A percentile compares a stretch with the other conserved stretches of the same genome.
Evolutionary conservation across 2,329 filamentous ascomycete species (phyloP).

Genomic region (Epichloe aotearoae): DNA sequence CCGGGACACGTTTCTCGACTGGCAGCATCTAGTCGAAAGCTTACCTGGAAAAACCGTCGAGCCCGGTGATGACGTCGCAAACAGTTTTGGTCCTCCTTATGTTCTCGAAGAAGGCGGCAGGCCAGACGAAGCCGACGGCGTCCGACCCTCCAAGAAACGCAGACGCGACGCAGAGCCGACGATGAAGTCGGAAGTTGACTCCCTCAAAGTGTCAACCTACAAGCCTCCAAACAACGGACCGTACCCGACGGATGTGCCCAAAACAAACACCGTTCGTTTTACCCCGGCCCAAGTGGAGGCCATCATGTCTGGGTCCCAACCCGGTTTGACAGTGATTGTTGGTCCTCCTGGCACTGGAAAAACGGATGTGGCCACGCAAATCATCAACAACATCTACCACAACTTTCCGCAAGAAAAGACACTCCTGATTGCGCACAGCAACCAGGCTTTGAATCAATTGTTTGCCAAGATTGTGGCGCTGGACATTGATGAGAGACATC

Average conservation of each 20-base stretch:
- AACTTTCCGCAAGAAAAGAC: constrained; percentile 92
- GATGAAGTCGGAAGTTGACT: constrained; percentile 48
- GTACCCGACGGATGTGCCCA: constrained; percentile 74
- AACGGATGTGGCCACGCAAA: constrained; percentile 96
- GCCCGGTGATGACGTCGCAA: constrained; percentile 54
- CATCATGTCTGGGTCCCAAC: constrained; percentile 85
- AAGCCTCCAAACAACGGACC: constrained; percentile 79
- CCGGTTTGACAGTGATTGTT: constrained; percentile 84
- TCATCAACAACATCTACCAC: constrained; percentile 98
- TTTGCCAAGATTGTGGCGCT: constrained; percentile 97
- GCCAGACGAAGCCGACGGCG: constrained; percentile 32
- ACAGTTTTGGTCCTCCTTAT: constrained; percentile 78
- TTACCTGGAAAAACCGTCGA: constrained; percentile 80
- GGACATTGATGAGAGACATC: constrained; percentile 89
- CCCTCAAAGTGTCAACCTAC: constrained; percentile 77
- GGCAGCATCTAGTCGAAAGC: constrained; percentile 85
- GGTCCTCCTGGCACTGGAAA: constrained; percentile 95
- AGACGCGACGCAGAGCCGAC: constrained; percentile 62
- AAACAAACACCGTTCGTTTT: constrained; percentile 72
- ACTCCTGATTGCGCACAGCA: constrained; percentile 87
- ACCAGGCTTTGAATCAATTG: constrained; percentile 92
- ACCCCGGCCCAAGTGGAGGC: constrained; percentile 86
- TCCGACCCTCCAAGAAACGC: constrained; percentile 70
- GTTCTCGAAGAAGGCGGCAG: constrained; percentile 57
- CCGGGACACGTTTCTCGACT: constrained; percentile 87